Evolutionary conservation across 257 asterid species (phyloP), one percentile per base, ranked within the genome.

Genomic region (Primulina tabacum): DNA sequence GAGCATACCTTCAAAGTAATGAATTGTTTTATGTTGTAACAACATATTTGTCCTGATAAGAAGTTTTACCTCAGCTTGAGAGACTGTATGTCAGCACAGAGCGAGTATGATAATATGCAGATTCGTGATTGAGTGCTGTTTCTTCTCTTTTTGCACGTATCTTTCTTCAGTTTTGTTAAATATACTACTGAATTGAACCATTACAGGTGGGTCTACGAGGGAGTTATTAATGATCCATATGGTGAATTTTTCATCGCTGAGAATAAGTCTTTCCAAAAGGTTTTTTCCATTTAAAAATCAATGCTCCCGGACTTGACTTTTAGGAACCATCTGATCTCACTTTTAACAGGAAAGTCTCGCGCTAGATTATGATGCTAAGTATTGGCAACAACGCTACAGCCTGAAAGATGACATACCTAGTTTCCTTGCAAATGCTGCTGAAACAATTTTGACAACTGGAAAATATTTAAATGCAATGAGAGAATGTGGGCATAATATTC

Each of bases 321-420:
- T 75, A 64, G 62, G 35, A 80, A 74, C 77, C 81, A 80, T 72
- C 74, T 57, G 64, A 59, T 83, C 67, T 47, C 71, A 12, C 72
- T 76, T 62, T 75, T 71, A 60, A 76, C 79, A 94, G 99, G 99
- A 94, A 90, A 90, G 97, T 81, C 97, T 94, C 68, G 85, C 95
- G 58, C 89, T 83, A 81, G 97, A 91, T 85, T 94, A 94, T 73
- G 96, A 94, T 79, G 86, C 99, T 20, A 89, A 87, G 86, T 94
- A 89, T 82, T 94, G 99, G 99, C 87, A 88, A 78, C 92, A 88
- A 62, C 90, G 97, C 69, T 94, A 94, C 89, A 90, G 96, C 91
- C 94, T 94, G 77, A 91, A 94, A 81, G 93, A 86, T 71, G 99
- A 91, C 71, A 85, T 94, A 69, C 99, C 99, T 61, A 83, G 91